Conservation (phyloP, 345 rosid species). For the Microthlaspi erraticum region DNA sequence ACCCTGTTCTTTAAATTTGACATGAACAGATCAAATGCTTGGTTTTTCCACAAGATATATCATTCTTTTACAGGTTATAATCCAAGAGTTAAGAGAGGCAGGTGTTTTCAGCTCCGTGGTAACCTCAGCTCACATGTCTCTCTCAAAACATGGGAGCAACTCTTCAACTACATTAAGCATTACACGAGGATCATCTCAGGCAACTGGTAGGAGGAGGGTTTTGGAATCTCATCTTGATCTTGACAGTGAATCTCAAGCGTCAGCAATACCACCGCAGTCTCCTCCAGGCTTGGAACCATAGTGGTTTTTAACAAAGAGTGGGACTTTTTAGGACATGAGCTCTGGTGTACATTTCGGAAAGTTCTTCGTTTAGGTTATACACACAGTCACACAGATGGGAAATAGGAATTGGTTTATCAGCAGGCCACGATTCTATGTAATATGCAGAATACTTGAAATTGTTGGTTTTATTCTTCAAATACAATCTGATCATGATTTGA, state of each 20-base stretch:
- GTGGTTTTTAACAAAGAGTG: constrained; percentile 11
- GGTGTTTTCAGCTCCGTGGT: constrained; percentile 70
- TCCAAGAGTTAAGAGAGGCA: constrained; percentile 80
- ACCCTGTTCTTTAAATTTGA: not conserved
- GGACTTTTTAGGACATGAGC: constrained; percentile 29
- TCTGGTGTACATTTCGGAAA: constrained; percentile 43
- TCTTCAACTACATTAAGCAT: constrained; percentile 23
- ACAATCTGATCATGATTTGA: constrained; percentile 11
- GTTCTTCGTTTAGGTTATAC: constrained; percentile 36
- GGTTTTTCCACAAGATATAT: constrained; percentile 29
- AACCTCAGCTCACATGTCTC: constrained; percentile 39
- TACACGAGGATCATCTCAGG: constrained; percentile 36
- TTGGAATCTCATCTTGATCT: constrained; percentile 34
- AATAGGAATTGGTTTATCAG: constrained; percentile 15
- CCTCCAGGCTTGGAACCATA: constrained; percentile 44
- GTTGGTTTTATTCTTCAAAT: constrained; percentile 23
- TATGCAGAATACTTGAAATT: constrained; percentile 16
- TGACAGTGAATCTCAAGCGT: constrained; percentile 25
- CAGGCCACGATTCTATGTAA: constrained; percentile 24
- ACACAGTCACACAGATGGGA: constrained; percentile 38
- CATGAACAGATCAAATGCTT: constrained; percentile 19
- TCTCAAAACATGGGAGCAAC: constrained; percentile 23
- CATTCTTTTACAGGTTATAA: constrained; percentile 57
- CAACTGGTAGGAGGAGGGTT: constrained; percentile 36
- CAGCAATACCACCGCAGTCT: constrained; percentile 39